A percentile compares a stretch with the other conserved stretches of the same genome.
These are phyloP conservation scores for Claviceps arundinis DNA, from an alignment of 2,329 filamentous ascomycete genomes.

Conservation along the genomic window DNA sequence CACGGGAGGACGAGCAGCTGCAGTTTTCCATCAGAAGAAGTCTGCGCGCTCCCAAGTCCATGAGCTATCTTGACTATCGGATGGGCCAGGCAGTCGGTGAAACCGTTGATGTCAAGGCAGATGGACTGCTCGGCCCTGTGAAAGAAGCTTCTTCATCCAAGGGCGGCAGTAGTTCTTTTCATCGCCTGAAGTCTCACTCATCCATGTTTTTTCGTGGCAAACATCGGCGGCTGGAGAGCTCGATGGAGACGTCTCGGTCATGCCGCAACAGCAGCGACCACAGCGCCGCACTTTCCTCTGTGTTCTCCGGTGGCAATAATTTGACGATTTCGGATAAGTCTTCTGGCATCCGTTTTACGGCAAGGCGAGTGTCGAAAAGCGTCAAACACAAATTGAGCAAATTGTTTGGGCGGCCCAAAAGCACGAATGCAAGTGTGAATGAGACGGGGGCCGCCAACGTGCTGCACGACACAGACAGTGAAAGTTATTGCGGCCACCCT, in stretches of 20 bases:
- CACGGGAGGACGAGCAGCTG: constrained; percentile 18
- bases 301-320: constrained; percentile 12
- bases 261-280: constrained; percentile 33
- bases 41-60: constrained; percentile 38
- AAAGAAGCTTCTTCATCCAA: constrained; percentile 21
- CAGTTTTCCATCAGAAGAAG: constrained; percentile 2
- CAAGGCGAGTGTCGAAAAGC: constrained; percentile 48
- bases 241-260: constrained; percentile 32
- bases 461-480: constrained; percentile 13
- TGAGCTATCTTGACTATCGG: constrained; percentile 32
- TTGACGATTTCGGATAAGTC: constrained; percentile 14
- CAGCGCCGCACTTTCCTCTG: constrained; percentile 20
- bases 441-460: constrained; percentile 1
- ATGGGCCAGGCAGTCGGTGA: not conserved
- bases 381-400: constrained; percentile 47
- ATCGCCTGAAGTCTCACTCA: constrained; percentile 25
- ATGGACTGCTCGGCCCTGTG: constrained; percentile 22
- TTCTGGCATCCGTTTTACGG: constrained; percentile 32
- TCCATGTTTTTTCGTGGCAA: constrained; percentile 31
- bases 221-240: constrained; percentile 19
- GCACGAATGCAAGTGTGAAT: constrained; percentile 6
- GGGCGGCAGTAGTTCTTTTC: constrained; percentile 14
- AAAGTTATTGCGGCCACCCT: constrained; percentile 18
- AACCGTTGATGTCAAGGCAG: not conserved
- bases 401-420: constrained; percentile 19